Evolutionary conservation across 2,329 filamentous ascomycete genomes (phyloP).

Genomic region (Aspergillus ruber): DNA sequence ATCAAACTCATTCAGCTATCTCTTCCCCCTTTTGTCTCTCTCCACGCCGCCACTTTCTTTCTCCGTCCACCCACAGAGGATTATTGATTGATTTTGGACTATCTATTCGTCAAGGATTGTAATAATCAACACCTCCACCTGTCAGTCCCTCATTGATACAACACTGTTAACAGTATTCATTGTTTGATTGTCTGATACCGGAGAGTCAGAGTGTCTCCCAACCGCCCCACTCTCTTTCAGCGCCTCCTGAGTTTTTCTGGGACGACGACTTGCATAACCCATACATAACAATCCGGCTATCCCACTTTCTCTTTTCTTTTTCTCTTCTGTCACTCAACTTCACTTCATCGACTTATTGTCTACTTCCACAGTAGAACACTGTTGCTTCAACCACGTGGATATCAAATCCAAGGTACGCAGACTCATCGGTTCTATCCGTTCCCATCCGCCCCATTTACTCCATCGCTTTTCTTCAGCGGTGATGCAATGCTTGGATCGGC

Average conservation of each 20-base stretch:
- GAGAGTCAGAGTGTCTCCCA: background rate
- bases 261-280: no score
- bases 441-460: background rate
- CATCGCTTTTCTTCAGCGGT: background rate
- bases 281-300: background rate
- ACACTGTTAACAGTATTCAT: background rate
- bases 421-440: background rate
- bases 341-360: background rate
- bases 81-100: background rate
- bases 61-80: no score
- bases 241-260: background rate
- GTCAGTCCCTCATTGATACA: background rate
- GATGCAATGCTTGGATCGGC: background rate
- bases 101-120: background rate
- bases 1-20: background rate
- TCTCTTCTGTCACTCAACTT: background rate
- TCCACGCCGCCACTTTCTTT: no score
- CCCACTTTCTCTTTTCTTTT: constrained; percentile 1
- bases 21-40: background rate
- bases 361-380: no score
- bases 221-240: background rate
- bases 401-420: background rate
- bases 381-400: no score
- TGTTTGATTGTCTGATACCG: background rate
- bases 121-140: background rate